A percentile compares a stretch with the other conserved stretches of the same genome.
These are phyloP conservation scores for Rhynchosporium graminicola DNA, from an alignment of 2,329 filamentous ascomycete species.

Conservation along the genomic window DNA sequence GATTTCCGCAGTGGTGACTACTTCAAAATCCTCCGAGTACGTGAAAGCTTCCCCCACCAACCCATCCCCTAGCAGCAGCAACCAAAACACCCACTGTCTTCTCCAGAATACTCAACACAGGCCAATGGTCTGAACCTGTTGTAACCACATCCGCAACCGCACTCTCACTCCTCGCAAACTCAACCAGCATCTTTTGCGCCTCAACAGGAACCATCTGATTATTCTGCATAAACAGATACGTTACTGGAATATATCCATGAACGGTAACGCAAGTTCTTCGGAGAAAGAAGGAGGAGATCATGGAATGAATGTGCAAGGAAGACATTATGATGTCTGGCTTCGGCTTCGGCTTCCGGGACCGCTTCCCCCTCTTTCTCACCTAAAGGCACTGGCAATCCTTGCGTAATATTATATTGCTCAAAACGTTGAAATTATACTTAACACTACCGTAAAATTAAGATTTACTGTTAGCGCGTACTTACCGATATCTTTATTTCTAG, in stretches of 20 bases:
- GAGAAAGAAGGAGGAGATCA: constrained; percentile 18
- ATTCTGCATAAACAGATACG: constrained; percentile 15
- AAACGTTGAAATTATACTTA: too few species aligned
- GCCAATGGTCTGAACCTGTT: constrained; percentile 14
- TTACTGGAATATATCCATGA: constrained; percentile 17
- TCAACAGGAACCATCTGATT: constrained; percentile 20
- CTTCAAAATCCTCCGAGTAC: too few species aligned
- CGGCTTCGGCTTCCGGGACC: not conserved
- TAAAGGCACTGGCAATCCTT: too few species aligned
- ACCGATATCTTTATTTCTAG: too few species aligned
- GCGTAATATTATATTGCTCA: too few species aligned
- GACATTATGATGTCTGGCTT: constrained; percentile 12
- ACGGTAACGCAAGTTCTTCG: constrained; percentile 14
- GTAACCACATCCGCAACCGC: constrained; percentile 11
- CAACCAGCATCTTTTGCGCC: constrained; percentile 14
- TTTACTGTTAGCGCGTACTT: too few species aligned
- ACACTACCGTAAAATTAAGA: too few species aligned
- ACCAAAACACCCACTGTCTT: constrained; percentile 15
- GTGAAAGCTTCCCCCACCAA: not conserved
- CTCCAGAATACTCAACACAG: constrained; percentile 16
- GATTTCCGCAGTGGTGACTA: too few species aligned
- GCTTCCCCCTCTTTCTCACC: too few species aligned
- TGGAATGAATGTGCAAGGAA: constrained; percentile 16
- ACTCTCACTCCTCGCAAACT: constrained; percentile 10
- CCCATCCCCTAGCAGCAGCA: constrained; percentile 9